A percentile compares a stretch with the other conserved stretches of the same genome.
These are phyloP conservation scores for Aspergillus sp. DNA, from an alignment of 2,329 filamentous ascomycete species.

Conservation along the genomic window DNA sequence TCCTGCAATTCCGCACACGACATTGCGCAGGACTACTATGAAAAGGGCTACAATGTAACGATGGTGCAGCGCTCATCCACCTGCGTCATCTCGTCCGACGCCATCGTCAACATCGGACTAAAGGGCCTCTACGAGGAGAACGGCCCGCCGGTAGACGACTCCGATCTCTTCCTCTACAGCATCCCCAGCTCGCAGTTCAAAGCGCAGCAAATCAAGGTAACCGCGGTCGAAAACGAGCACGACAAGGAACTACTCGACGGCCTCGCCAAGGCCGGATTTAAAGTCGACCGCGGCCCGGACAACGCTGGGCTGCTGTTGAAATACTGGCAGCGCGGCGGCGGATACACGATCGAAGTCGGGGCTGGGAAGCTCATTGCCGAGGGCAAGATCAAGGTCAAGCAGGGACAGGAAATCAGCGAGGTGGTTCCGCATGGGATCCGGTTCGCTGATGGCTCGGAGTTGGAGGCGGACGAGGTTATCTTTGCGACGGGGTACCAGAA, in stretches of 20 bases:
- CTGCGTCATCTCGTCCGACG: constrained; percentile 59
- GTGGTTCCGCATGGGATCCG: constrained; percentile 51
- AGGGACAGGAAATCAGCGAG: constrained; percentile 58
- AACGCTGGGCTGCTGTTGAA: constrained; percentile 60
- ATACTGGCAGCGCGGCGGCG: constrained; percentile 66
- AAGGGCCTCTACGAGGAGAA: constrained; percentile 50
- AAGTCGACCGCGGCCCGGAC: constrained; percentile 58
- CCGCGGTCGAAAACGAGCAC: constrained; percentile 36
- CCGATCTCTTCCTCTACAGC: constrained; percentile 61
- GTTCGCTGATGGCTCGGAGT: constrained; percentile 57
- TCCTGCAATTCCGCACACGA: constrained; percentile 70
- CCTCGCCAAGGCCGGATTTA: constrained; percentile 60
- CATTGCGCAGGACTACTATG: constrained; percentile 66
- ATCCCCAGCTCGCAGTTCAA: constrained; percentile 63
- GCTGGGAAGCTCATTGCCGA: constrained; percentile 62
- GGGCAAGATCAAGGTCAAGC: constrained; percentile 65
- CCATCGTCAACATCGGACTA: constrained; percentile 54
- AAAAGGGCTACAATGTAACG: constrained; percentile 66
- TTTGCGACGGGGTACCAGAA: constrained; percentile 63
- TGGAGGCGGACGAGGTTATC: constrained; percentile 65
- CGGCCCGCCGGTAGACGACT: constrained; percentile 63
- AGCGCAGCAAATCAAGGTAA: constrained; percentile 52
- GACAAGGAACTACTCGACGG: constrained; percentile 41
- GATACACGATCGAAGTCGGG: constrained; percentile 71
- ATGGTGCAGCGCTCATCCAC: constrained; percentile 70